Evolutionary conservation across 768 basidiomycete species (phyloP).

Genomic region (Hysterangium stoloniferum): DNA sequence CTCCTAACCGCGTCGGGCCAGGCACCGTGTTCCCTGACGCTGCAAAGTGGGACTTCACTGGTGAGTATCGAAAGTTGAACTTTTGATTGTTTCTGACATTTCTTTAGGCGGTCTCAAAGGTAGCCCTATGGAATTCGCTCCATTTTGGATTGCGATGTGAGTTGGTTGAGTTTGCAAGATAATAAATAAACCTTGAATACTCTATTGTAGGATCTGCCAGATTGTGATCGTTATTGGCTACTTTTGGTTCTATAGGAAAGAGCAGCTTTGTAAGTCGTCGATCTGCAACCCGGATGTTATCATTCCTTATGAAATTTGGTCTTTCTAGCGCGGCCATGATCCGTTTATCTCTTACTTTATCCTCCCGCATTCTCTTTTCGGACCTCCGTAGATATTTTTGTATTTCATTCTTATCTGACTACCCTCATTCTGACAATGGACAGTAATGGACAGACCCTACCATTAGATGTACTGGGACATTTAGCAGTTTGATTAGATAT

Average conservation of each 20-base stretch:
- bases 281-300: neutral
- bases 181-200: neutral
- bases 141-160: slow-evolving; percentile 76
- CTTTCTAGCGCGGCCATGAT: slow-evolving; percentile 27
- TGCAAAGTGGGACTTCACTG: slow-evolving; percentile 80
- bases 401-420: no score
- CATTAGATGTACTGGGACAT: no score
- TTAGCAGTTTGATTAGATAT: no score
- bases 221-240: slow-evolving; percentile 84
- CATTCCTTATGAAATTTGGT: slow-evolving; percentile 17
- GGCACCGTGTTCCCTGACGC: slow-evolving; percentile 88
- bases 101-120: slow-evolving; percentile 29
- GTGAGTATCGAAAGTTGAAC: slow-evolving; percentile 26
- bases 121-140: slow-evolving; percentile 74
- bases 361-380: no score
- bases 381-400: no score
- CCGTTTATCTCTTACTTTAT: slow-evolving; percentile 15
- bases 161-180: slow-evolving; percentile 14
- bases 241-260: slow-evolving; percentile 96
- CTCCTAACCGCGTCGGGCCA: slow-evolving; percentile 85
- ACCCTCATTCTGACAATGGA: no score
- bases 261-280: slow-evolving; percentile 65
- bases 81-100: slow-evolving; percentile 11
- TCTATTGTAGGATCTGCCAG: slow-evolving; percentile 41
- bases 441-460: no score